phyloP scores from a whole-genome alignment of 495 filamentous ascomycete genomes.

The Penicillium canescens region DNA sequence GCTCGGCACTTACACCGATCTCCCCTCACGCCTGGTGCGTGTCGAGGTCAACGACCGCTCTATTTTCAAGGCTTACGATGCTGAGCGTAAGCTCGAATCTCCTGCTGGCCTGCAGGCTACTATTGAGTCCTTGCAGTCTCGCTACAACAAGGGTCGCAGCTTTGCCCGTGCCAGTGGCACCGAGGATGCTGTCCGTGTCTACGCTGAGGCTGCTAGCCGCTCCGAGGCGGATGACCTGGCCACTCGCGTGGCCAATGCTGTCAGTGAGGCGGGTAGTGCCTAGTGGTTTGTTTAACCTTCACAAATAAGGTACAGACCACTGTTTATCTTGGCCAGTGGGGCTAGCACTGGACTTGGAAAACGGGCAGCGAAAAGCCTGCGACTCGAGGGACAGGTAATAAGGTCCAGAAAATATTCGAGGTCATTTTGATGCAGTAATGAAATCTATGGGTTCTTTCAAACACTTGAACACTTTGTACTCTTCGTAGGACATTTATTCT shows the following conservation, averaged over 20 bases:
- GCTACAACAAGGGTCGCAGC: slow-evolving; percentile 84
- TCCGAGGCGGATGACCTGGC: slow-evolving; percentile 85
- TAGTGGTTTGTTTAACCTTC: slow-evolving; percentile 9
- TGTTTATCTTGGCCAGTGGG: neutral
- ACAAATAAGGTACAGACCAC: neutral
- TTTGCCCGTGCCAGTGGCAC: slow-evolving; percentile 94
- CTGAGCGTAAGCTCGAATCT: slow-evolving; percentile 81
- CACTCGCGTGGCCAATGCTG: slow-evolving; percentile 73
- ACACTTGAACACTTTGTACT: neutral
- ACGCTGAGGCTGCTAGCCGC: slow-evolving; percentile 90
- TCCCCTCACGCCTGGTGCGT: slow-evolving; percentile 90
- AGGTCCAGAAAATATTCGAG: slow-evolving; percentile 17
- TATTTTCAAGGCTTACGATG: slow-evolving; percentile 85
- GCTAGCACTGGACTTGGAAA: slow-evolving; percentile 1
- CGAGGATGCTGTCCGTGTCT: slow-evolving; percentile 94
- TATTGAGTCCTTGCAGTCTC: slow-evolving; percentile 84
- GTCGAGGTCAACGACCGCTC: slow-evolving; percentile 87
- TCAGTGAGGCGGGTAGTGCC: slow-evolving; percentile 46
- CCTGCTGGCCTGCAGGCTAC: slow-evolving; percentile 76
- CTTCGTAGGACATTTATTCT: slow-evolving; percentile 1
- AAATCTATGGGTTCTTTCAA: slow-evolving; percentile 14
- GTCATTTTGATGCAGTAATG: slow-evolving; percentile 26
- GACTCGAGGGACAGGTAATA: slow-evolving; percentile 1
- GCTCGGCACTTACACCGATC: slow-evolving; percentile 90
- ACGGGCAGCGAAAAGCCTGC: neutral